Base-by-base conservation (phyloP, 257 asterid species). In the Lithospermum erythrorhizon region DNA sequence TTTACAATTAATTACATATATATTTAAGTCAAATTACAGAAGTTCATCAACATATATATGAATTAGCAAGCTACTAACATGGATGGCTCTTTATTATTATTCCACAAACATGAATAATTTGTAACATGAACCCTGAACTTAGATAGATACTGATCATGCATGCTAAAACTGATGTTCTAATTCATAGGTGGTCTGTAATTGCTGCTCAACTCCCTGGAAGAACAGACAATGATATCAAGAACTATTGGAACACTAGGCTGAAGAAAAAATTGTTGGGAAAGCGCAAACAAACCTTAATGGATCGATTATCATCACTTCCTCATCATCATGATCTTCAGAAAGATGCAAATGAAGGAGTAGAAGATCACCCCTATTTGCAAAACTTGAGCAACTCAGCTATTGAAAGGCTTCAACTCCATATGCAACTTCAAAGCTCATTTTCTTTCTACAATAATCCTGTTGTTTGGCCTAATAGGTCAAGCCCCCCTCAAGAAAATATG, bases 141-240 rank as follows among this genome's bases (percentile, higher is more conserved):
- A n/a, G n/a, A n/a, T n/a, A n/a, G n/a, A n/a, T n/a, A n/a, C n/a
- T n/a, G n/a, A n/a, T 41, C 8, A 21, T 18, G 3, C 27, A 17
- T 19, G 55, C 64, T n/a, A 30, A 61, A 51, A 25, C 10, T 6
- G 10, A 16, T 11, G 49, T 13, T 18, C 5, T 11, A 41, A 63
- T 22, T 47, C 55, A 57, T 64, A 75, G 98, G 80, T 87, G 98
- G 98, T 90, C 98, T 1, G 83, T 90, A 68, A 90, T 90, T 57
- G 98, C 98, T 56, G 98, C 98, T 5, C 98, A 90, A 63, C 69
- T 90, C 51, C 98, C 98, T 0, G 98, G 97, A 67, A 87, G 97
- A 71, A 90, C 97, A 2, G 97, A 90, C 13, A 90, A 90, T 6
- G 97, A 90, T 61, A 90, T 90, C 76, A 90, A 90, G 75, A 90